Evolutionary conservation across 371 early-diverging fungal genomes (phyloP).

Genomic region (Conidiobolus incongruus): DNA sequence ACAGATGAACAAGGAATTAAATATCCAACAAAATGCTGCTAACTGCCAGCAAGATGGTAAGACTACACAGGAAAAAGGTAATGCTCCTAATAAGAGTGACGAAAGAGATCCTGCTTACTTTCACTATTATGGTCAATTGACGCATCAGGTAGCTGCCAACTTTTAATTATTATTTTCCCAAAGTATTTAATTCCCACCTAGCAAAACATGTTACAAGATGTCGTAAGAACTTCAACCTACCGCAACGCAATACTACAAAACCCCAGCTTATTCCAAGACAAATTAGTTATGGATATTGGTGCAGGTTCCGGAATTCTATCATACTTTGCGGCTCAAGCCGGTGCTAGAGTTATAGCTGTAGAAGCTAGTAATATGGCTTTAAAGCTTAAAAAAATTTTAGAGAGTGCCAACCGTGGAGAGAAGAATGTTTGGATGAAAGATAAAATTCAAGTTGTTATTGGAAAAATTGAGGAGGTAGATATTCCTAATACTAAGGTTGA

Average conservation of each 20-base stretch:
- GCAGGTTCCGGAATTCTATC: conserved; percentile 86
- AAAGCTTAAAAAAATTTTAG: conserved; percentile 62
- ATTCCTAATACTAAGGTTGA: conserved; percentile 62
- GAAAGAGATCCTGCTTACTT: conserved; percentile 65
- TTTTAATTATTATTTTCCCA: neutral
- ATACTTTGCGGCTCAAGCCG: conserved; percentile 83
- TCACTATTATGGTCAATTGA: conserved; percentile 85
- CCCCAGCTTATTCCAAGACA: conserved; percentile 42
- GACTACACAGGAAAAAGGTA: conserved; percentile 6
- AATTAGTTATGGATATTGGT: conserved; percentile 87
- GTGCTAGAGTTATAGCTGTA: conserved; percentile 85
- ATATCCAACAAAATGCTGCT: too few species aligned
- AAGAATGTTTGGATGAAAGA: conserved; percentile 58
- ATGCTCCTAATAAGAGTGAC: conserved; percentile 29
- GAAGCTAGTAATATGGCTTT: conserved; percentile 91
- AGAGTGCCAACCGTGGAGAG: conserved; percentile 20
- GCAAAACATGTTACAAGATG: conserved; percentile 97
- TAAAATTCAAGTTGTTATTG: conserved; percentile 59
- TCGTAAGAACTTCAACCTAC: conserved; percentile 84
- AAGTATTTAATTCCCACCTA: conserved; percentile 9
- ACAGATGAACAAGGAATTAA: too few species aligned
- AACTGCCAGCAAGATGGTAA: too few species aligned
- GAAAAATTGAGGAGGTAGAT: conserved; percentile 64
- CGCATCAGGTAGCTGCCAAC: conserved; percentile 58
- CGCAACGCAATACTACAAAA: conserved; percentile 70